Base-by-base conservation (phyloP, 768 basidiomycete genomes). In the Tephrocybe rancida region DNA sequence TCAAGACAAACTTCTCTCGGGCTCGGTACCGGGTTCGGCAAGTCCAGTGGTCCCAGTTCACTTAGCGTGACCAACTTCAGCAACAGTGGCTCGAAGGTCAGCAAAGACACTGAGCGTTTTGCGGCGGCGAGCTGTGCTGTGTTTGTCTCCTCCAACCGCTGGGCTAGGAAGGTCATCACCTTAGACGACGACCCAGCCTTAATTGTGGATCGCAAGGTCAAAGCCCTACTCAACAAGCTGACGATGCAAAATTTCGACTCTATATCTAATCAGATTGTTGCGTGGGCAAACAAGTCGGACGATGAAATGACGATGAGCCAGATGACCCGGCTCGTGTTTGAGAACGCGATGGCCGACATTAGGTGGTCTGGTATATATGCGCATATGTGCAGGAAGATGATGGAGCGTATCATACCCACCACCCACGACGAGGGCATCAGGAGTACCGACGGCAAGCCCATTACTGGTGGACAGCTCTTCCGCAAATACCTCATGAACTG, bases 321-420 rank as follows among this genome's bases (percentile, higher is more conserved):
- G 63, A 95, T 98, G 67, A 98, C 97, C 70, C 85, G 88, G 54
- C 87, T 97, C 48, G 91, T 98, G 27, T 98, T 97, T 70, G 96
- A 97, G 71, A 97, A 95, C 79, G 95, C 95, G 9, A 97, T 92
- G 6, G 95, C 97, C 69, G 95, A 97, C 69, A 92, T 92, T 38
- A 84, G 87, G 8, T 95, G 92, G 90, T 95, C 92, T 2, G 90
- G 92, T 76, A 98, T 98, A 93, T 98, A 99, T 69, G 96, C 96
- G 26, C 86, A 90, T 27, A 77, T 99, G 34, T 98, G 95, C 68
- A 80, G 92, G 60, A 92, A 94, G 81, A 90, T 98, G 85, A 92
- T 95, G 90, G 92, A 95, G 72, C 85, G 84, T 67, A 90, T 98
- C 68, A 92, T 87, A 51, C 78, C 86, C 26, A 86, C 89, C 56